Evolutionary conservation across 1,139 yeast genomes (phyloP).

Genomic region (Blastobotrys malaysiensis): DNA sequence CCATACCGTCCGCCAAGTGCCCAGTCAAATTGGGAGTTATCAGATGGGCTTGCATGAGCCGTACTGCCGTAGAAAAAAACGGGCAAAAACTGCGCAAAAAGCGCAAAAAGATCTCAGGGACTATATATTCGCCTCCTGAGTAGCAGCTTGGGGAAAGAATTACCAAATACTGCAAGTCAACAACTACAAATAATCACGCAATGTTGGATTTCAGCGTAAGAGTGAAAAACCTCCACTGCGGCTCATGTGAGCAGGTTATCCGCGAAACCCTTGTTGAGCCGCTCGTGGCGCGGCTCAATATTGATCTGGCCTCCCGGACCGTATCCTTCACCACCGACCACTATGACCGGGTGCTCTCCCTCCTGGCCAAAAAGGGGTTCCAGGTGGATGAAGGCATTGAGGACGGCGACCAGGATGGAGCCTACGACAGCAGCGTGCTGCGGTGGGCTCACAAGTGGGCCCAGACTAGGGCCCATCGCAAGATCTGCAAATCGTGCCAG

Average conservation of each 20-base stretch:
- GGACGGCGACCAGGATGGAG: background rate
- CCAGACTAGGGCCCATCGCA: conserved; percentile 13
- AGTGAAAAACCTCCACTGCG: conserved; percentile 48
- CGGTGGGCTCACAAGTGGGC: conserved; percentile 16
- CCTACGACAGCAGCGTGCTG: conserved; percentile 8
- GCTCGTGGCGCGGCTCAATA: conserved; percentile 21
- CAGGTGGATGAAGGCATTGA: conserved; percentile 20
- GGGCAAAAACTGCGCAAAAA: background rate
- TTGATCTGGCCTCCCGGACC: background rate
- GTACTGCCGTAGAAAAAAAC: conserved; percentile 3
- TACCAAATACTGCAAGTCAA: background rate
- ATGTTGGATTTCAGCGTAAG: conserved; percentile 21
- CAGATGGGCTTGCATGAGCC: conserved; percentile 2
- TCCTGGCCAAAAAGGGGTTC: conserved; percentile 29
- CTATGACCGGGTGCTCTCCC: conserved; percentile 19
- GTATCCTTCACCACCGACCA: background rate
- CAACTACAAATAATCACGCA: background rate
- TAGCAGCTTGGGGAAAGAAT: no score
- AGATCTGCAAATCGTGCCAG: conserved; percentile 20
- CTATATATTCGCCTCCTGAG: background rate
- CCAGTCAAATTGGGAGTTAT: conserved; percentile 1
- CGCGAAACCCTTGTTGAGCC: conserved; percentile 25
- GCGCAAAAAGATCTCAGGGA: conserved; percentile 8
- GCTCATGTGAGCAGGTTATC: conserved; percentile 43
- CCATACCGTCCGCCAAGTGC: no score